Evolutionary conservation across 1,139 yeast genomes (phyloP).

Genomic region (Pichia sp.): DNA sequence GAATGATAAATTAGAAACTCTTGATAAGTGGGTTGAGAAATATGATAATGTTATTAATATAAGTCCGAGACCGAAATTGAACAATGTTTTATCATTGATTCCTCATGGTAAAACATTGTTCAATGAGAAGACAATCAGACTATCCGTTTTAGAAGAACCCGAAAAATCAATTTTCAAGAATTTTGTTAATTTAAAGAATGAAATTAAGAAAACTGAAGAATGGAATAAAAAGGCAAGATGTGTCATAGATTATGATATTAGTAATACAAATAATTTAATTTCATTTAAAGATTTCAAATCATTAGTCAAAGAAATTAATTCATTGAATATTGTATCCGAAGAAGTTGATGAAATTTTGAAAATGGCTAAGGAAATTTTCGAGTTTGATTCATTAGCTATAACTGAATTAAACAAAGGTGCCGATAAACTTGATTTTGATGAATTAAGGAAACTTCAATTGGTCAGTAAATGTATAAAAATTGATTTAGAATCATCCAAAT

Average conservation of each 20-base stretch:
- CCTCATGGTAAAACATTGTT: slow-evolving; percentile 52
- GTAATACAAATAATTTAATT: slow-evolving; percentile 28
- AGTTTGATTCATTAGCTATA: slow-evolving; percentile 44
- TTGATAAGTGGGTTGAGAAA: slow-evolving; percentile 45
- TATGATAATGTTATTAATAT: slow-evolving; percentile 38
- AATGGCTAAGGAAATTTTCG: slow-evolving; percentile 46
- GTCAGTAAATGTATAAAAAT: slow-evolving; percentile 57
- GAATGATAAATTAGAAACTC: slow-evolving; percentile 37
- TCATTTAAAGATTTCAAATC: slow-evolving; percentile 26
- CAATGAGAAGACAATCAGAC: slow-evolving; percentile 12
- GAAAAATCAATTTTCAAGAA: slow-evolving; percentile 16
- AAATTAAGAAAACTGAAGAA: slow-evolving; percentile 40
- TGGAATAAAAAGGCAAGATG: slow-evolving; percentile 56
- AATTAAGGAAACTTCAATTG: slow-evolving; percentile 30
- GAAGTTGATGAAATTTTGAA: slow-evolving; percentile 58
- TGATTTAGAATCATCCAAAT: slow-evolving; percentile 43
- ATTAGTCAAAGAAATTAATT: slow-evolving; percentile 43
- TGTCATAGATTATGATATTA: slow-evolving; percentile 44
- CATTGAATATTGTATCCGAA: slow-evolving; percentile 44
- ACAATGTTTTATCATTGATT: slow-evolving; percentile 39
- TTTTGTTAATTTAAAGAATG: slow-evolving; percentile 34
- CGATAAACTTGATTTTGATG: slow-evolving; percentile 36
- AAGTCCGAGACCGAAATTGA: slow-evolving; percentile 42
- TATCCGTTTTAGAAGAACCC: slow-evolving; percentile 4
- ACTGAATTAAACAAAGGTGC: slow-evolving; percentile 7